phyloP scores from a whole-genome alignment of 75 land plant species.

The Ceratopteris richardii region DNA sequence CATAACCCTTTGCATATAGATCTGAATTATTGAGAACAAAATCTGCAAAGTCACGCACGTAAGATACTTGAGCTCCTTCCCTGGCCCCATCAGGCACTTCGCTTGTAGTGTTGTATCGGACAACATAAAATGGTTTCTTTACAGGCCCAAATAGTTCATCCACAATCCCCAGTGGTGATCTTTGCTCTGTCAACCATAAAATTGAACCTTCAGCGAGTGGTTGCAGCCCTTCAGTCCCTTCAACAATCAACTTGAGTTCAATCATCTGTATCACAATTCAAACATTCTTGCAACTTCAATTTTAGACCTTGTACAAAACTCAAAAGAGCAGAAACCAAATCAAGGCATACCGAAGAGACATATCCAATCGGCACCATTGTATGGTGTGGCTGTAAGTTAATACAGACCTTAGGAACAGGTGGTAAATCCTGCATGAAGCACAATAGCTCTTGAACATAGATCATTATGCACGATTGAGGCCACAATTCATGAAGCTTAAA shows the following conservation, averaged over 20 bases:
- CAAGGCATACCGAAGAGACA: slow-evolving; percentile 60
- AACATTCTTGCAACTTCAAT: slow-evolving; percentile 42
- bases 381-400: slow-evolving; percentile 49
- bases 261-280: too few relatives aligned
- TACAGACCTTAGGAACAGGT: slow-evolving; percentile 64
- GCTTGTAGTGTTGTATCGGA: slow-evolving; percentile 57
- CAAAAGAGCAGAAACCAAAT: too few relatives aligned
- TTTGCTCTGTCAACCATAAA: slow-evolving; percentile 69
- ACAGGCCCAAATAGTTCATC: slow-evolving; percentile 99
- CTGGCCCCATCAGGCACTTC: slow-evolving; percentile 62
- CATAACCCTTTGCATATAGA: slow-evolving; percentile 78
- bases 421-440: slow-evolving; percentile 57
- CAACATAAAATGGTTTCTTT: slow-evolving; percentile 82
- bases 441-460: slow-evolving; percentile 8
- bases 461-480: too few relatives aligned
- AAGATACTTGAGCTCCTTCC: slow-evolving; percentile 56
- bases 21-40: slow-evolving; percentile 55
- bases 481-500: too few relatives aligned
- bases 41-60: slow-evolving; percentile 68
- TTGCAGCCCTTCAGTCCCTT: slow-evolving; percentile 58
- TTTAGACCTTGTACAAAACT: too few relatives aligned
- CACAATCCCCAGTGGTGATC: slow-evolving; percentile 58
- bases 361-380: slow-evolving; percentile 51
- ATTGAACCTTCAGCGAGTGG: slow-evolving; percentile 90
- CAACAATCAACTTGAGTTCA: slow-evolving; percentile 86